Percentiles rank a stretch among this genome's conserved stretches.
phyloP scores from a whole-genome alignment of 805 yeast genomes.

The Sugiyamaella mastotermitis region DNA sequence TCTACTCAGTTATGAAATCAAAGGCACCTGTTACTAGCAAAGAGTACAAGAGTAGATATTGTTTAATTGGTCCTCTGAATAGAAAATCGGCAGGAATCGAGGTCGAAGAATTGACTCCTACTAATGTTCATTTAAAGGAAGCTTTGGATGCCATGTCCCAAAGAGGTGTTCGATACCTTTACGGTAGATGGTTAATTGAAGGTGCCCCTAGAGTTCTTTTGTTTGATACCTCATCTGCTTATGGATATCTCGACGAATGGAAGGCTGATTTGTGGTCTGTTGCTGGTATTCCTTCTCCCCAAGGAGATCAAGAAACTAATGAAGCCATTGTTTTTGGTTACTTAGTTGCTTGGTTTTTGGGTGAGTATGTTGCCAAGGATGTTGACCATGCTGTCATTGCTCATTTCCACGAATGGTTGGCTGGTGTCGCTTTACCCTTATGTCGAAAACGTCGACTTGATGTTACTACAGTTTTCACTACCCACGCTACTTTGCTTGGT shows the following conservation, averaged over 20 bases:
- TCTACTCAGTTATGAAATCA: conserved; percentile 91
- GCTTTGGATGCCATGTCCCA: conserved; percentile 73
- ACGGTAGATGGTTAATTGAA: conserved; percentile 96
- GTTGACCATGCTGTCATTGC: conserved; percentile 82
- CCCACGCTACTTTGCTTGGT: conserved; percentile 94
- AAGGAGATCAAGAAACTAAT: conserved; percentile 78
- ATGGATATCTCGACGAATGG: conserved; percentile 77
- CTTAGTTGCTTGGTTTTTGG: conserved; percentile 93
- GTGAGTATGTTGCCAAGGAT: conserved; percentile 84
- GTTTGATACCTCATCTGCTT: conserved; percentile 78
- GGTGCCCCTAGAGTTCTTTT: conserved; percentile 93
- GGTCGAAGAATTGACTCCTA: conserved; percentile 60
- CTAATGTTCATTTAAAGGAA: conserved; percentile 44
- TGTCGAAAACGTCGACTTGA: conserved; percentile 89
- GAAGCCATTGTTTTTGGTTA: conserved; percentile 92
- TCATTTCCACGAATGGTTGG: conserved; percentile 97
- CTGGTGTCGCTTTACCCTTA: conserved; percentile 91
- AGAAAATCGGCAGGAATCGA: conserved; percentile 65
- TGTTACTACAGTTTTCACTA: conserved; percentile 91
- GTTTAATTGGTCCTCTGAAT: conserved; percentile 81
- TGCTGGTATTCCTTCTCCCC: conserved; percentile 92
- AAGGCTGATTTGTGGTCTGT: conserved; percentile 85
- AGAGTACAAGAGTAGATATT: conserved; percentile 83
- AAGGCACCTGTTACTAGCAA: conserved; percentile 96
- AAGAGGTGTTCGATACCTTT: conserved; percentile 75